phyloP scores from a whole-genome alignment of 2,329 filamentous ascomycete genomes.

The Chaetomiaceae sp. region DNA sequence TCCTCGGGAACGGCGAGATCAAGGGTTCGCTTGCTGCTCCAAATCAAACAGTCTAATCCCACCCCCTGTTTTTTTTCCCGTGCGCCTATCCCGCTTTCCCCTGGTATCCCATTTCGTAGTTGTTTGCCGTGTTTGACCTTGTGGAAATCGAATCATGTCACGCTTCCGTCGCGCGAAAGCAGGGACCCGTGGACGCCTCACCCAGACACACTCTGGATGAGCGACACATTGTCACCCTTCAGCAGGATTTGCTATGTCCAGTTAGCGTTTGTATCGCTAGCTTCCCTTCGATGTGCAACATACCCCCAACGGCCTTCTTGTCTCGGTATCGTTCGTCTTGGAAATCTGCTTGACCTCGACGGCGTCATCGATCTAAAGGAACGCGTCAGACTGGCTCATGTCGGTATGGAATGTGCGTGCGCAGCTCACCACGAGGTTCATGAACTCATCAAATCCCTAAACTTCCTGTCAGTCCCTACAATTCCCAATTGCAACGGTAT shows the following conservation, averaged over 20 bases:
- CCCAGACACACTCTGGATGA: conserved; percentile 59
- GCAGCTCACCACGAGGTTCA: conserved; percentile 72
- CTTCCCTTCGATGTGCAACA: conserved; percentile 23
- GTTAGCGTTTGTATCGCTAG: conserved; percentile 25
- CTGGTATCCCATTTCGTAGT: conserved; percentile 18
- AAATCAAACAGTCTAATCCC: conserved; percentile 46
- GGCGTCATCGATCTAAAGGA: conserved; percentile 63
- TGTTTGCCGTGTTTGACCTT: background rate
- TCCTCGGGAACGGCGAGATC: conserved; percentile 66
- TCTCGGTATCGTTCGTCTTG: conserved; percentile 72
- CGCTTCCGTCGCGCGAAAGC: background rate
- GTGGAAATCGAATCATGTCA: conserved; percentile 13
- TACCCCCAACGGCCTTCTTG: conserved; percentile 75
- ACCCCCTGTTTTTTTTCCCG: conserved; percentile 45
- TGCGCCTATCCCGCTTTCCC: conserved; percentile 19
- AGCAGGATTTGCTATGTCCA: conserved; percentile 72
- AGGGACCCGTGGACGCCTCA: conserved; percentile 6
- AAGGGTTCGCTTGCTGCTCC: conserved; percentile 31
- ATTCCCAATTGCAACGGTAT: background rate
- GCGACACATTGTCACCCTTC: conserved; percentile 82
- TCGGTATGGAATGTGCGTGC: conserved; percentile 25
- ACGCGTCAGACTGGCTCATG: conserved; percentile 7
- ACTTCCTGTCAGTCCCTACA: background rate
- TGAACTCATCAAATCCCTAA: conserved; percentile 97
- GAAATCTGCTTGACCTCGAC: conserved; percentile 84